Base-by-base conservation (phyloP, 2,329 filamentous ascomycete genomes). In the Trichoderma endophyticum region DNA sequence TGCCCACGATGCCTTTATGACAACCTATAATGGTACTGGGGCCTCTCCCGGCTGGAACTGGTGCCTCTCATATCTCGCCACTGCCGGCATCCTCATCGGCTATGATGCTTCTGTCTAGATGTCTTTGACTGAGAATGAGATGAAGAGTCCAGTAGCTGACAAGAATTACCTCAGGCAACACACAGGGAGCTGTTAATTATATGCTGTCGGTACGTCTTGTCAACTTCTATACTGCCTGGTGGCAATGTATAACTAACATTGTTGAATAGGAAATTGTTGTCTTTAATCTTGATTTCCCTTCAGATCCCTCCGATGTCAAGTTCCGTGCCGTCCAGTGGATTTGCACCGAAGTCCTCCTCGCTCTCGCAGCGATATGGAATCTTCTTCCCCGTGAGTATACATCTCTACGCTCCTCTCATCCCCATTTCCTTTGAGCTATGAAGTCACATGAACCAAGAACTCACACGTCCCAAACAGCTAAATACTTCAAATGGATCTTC, bases 301-400 rank as follows among this genome's bases (percentile, higher is more conserved):
- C 85, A 1, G 86, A 89, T 71, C 77, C 83, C 2, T 82, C 78
- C n/a, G 80, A 83, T 74, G 82, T 89, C 77, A 87, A 87, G 73
- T 90, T 90, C 75, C 84, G 88, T 18, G 87, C 87, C 5, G 86
- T 90, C 0, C 88, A 90, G 77, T 90, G 88, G 88, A 88, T 88
- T 32, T 85, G 85, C 68, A 85, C 87, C 1, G 86, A 88, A 74
- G 73, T 86, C 1, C 75, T 88, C 65, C 81, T 88, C 1, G 85
- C 84, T 3, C 72, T 86, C n/a, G 85, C 86, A 18, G 83, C 83
- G 2, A 76, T 87, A 2, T 78, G 86, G 73, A 87, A 87, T 73
- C 84, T 86, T 21, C 73, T 87, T 39, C 85, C 85, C 39, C 85
- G 85, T 86, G 79, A 74, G 83, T 77, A 18, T n/a, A 6, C 9